These are phyloP conservation scores for Stachybotrys echinatus DNA, from an alignment of 2,329 filamentous ascomycete species.

Conservation along the genomic window DNA sequence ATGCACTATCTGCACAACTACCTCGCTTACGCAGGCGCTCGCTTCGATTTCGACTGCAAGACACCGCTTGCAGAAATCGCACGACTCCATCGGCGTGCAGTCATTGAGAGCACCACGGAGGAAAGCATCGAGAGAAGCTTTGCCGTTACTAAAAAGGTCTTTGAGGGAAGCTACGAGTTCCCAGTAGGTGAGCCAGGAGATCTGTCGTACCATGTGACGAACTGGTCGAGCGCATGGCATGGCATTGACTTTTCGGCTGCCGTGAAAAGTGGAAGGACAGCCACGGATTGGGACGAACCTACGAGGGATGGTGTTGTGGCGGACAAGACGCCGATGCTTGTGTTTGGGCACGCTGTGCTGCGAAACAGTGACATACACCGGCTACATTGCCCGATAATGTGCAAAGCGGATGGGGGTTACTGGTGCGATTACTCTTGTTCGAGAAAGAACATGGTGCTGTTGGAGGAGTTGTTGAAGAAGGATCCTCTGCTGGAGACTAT, in stretches of 20 bases:
- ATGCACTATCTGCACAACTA: constrained; percentile 12
- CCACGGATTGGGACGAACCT: neutral
- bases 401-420: constrained; percentile 12
- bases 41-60: constrained; percentile 5
- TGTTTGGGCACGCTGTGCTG: constrained; percentile 9
- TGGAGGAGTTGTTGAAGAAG: constrained; percentile 6
- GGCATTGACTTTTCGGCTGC: constrained; percentile 9
- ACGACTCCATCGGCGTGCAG: constrained; percentile 7
- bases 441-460: constrained; percentile 6
- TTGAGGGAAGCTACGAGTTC: neutral
- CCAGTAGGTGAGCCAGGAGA: constrained; percentile 12
- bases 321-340: constrained; percentile 1
- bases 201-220: constrained; percentile 3
- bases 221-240: neutral
- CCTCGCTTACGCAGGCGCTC: neutral
- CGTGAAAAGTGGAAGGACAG: neutral
- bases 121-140: constrained; percentile 6
- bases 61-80: constrained; percentile 11
- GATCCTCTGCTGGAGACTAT: constrained; percentile 10
- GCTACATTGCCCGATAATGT: constrained; percentile 7
- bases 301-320: neutral
- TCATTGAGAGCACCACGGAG: constrained; percentile 19
- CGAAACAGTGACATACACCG: constrained; percentile 1
- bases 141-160: constrained; percentile 6
- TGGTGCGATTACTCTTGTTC: constrained; percentile 10